Conservation (phyloP, 371 early-diverging fungal species). For the Saksenaea vasiformis region DNA sequence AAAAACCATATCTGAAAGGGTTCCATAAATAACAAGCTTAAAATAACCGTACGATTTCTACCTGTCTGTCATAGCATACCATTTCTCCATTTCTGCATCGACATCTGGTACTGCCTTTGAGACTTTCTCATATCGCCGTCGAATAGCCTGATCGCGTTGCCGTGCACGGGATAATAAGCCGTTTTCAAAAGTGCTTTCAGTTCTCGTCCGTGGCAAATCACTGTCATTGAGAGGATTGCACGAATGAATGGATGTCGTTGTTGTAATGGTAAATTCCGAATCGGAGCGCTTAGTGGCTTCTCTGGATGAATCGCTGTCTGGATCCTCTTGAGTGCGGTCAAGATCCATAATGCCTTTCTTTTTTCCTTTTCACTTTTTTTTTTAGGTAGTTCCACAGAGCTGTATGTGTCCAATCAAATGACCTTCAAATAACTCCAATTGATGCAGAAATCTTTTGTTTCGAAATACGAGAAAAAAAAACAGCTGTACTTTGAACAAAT, state of each 20-base stretch:
- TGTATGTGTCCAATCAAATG: background rate
- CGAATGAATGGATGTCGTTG: slow-evolving; percentile 1
- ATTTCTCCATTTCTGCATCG: slow-evolving; percentile 51
- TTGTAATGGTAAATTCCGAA: background rate
- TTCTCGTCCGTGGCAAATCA: background rate
- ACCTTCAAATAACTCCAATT: background rate
- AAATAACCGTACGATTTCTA: slow-evolving; percentile 11
- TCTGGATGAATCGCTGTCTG: background rate
- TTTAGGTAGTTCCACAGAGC: background rate
- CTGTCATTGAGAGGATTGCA: background rate
- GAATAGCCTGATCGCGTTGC: slow-evolving; percentile 7
- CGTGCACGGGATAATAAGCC: background rate
- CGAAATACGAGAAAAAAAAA: too few relatives aligned
- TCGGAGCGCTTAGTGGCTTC: background rate
- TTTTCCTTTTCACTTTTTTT: background rate
- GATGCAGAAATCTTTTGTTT: too few relatives aligned
- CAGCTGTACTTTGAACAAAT: too few relatives aligned
- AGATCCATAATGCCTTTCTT: background rate
- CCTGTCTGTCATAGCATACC: slow-evolving; percentile 52
- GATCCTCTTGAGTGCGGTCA: background rate
- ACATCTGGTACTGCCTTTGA: slow-evolving; percentile 27
- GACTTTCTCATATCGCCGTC: slow-evolving; percentile 9
- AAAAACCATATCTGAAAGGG: slow-evolving; percentile 46
- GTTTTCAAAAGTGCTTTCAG: background rate
- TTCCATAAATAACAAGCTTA: background rate